Base-by-base conservation (phyloP, 2,329 filamentous ascomycete species). In the Colletotrichum sp. region DNA sequence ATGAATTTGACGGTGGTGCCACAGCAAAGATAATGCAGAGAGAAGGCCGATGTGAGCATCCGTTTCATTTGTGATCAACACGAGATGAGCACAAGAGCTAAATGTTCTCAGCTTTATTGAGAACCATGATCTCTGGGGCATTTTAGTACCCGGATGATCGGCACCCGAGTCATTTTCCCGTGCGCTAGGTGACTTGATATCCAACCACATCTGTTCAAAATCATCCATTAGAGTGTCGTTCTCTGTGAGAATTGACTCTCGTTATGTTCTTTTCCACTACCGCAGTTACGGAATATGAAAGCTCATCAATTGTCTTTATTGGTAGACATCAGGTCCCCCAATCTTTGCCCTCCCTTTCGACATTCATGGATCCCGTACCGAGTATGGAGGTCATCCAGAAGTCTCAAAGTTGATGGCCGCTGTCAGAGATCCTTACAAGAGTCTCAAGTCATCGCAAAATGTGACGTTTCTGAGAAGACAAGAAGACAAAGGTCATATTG, bases 401-500 rank as follows among this genome's bases (percentile, higher is more conserved):
- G 18, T 2, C 62, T 66, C 3, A 71, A 66, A 32, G 4, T 28
- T 8, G 69, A 71, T 24, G 22, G 8, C 1, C 60, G 69, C 8
- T 9, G 10, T 4, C 59, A 6, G 4, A 22, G 15, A 12, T 36
- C 48, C 10, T 6, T 24, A 2, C 39, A 24, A 3, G 12, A 57
- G 3, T 6, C 68, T 71, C 5, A 26, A 48, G 6, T 28, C 44
- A 10, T 57, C 69, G 10, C 12, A 24, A 15, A 48, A 66, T 59
- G 48, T 65, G 10, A 71, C 69, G 0, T 71, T 59, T 4, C 4
- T 71, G 6, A 32, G 69, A 9, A 6, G 16, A 8, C 2, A 2
- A 0, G 4, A 1, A 39, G 8, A 10, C 2, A 5, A 22, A 30
- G 0, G 8, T 3, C 3, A 6, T 3, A 1, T 18, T 1, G 8